A percentile compares a stretch with the other conserved stretches of the same genome.
phyloP scores from a whole-genome alignment of 2,329 filamentous ascomycete genomes.

The Trichoderma gracile region DNA sequence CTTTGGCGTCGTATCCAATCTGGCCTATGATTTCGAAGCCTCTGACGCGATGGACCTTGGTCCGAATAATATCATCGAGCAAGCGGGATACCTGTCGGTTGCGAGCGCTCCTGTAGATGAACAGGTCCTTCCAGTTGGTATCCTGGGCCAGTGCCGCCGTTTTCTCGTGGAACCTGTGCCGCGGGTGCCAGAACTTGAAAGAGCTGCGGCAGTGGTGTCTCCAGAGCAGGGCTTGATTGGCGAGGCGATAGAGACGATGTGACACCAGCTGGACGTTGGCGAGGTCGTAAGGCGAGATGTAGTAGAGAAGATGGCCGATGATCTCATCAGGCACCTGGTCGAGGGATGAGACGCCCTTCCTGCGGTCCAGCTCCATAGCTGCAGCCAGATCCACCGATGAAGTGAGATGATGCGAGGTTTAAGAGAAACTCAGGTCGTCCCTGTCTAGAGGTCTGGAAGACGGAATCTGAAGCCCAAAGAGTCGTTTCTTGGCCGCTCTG shows the following conservation, averaged over 20 bases:
- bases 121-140: conserved; percentile 75
- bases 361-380: conserved; percentile 17
- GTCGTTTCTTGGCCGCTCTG: not conserved
- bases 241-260: conserved; percentile 63
- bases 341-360: conserved; percentile 37
- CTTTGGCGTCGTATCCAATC: conserved; percentile 85
- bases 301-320: conserved; percentile 73
- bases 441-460: not conserved
- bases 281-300: conserved; percentile 58
- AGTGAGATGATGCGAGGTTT: conserved; percentile 7
- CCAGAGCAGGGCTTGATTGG: conserved; percentile 77
- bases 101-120: conserved; percentile 54
- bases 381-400: conserved; percentile 1
- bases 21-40: conserved; percentile 70
- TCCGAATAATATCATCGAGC: conserved; percentile 69
- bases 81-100: conserved; percentile 55
- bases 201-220: conserved; percentile 66
- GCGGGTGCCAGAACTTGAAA: conserved; percentile 74
- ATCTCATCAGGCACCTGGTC: conserved; percentile 76
- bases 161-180: conserved; percentile 61
- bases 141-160: conserved; percentile 53
- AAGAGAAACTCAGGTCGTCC: not conserved
- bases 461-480: not conserved
- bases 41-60: conserved; percentile 67
- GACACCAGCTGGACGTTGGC: conserved; percentile 55